Conservation (phyloP, 805 yeast genomes). For the Saccharomycopsis sp. region DNA sequence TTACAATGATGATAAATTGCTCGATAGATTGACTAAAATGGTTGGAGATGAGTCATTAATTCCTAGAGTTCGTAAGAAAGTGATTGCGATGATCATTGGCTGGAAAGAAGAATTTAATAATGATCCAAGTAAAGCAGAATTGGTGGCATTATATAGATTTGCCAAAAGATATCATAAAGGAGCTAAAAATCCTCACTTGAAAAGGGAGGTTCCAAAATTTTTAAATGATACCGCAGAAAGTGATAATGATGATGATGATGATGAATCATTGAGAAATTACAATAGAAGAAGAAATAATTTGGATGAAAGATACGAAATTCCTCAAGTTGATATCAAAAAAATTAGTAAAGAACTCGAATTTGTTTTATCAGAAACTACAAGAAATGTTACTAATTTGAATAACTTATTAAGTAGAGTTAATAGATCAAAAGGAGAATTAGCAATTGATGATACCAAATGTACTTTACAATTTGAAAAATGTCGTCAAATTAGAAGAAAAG, state of each 20-base stretch:
- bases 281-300: constrained; percentile 21
- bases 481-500: constrained; percentile 62
- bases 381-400: constrained; percentile 57
- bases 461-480: constrained; percentile 65
- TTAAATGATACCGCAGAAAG: constrained; percentile 20
- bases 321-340: constrained; percentile 53
- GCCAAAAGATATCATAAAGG: constrained; percentile 17
- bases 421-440: constrained; percentile 35
- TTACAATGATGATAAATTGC: constrained; percentile 58
- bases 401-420: constrained; percentile 43
- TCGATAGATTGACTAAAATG: constrained; percentile 43
- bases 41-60: constrained; percentile 28
- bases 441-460: constrained; percentile 55
- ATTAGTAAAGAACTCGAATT: constrained; percentile 65
- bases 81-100: constrained; percentile 41
- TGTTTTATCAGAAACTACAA: constrained; percentile 64
- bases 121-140: constrained; percentile 35
- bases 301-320: constrained; percentile 47
- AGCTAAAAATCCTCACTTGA: constrained; percentile 12
- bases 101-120: constrained; percentile 58
- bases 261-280: constrained; percentile 10
- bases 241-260: constrained; percentile 18
- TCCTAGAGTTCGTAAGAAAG: constrained; percentile 35
- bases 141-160: constrained; percentile 36
- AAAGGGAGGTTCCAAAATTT: constrained; percentile 12